Base-by-base conservation (phyloP, 1,284 basidiomycete species). In the Ganoderma sinense region DNA sequence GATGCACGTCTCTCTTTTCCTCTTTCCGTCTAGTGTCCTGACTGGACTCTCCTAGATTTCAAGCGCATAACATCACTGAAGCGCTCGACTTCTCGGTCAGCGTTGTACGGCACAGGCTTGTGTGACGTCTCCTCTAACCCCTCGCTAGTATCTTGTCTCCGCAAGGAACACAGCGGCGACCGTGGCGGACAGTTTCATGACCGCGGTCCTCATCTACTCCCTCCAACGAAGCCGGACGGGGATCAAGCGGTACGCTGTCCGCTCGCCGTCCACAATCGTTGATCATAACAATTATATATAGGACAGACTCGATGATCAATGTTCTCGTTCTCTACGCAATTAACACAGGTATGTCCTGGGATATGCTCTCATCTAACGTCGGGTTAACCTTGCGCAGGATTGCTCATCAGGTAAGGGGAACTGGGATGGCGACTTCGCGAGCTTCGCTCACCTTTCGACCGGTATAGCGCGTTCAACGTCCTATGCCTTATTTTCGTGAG, bases 261-360 rank as follows among this genome's bases (percentile, higher is more conserved):
- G 45, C 23, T 51, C 11, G 48, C 48, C 11, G 23, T 51, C 4
- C 10, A 4, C 2, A 4, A 14, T 26, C 20, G 11, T 51, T 26
- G 23, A n/a, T 51, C 23, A 51, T 51, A 23, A 8, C n/a, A 48
- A 6, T 18, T 4, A 23, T 11, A 48, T 10, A 7, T 4, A 51
- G 48, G 10, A 71, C 65, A 0, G 70, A 71, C 65, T 67, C 65
- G 7, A 67, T 65, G 51, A 64, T 71, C 29, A 59, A 69, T 43
- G 31, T 62, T 33, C 26, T 71, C 23, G 64, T 69, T 33, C 33
- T 69, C n/a, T 71, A 69, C 39, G 26, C 70, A 0, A 48, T 69
- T 3, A 71, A 67, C 43, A 71, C 70, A 2, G 70, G 70, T 58
- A 31, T 29, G 16, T 20, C 16, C 11, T 29, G 23, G 26, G 51